Evolutionary conservation across 129 eudicot genomes (phyloP).

Genomic region (Artemisia annua): DNA sequence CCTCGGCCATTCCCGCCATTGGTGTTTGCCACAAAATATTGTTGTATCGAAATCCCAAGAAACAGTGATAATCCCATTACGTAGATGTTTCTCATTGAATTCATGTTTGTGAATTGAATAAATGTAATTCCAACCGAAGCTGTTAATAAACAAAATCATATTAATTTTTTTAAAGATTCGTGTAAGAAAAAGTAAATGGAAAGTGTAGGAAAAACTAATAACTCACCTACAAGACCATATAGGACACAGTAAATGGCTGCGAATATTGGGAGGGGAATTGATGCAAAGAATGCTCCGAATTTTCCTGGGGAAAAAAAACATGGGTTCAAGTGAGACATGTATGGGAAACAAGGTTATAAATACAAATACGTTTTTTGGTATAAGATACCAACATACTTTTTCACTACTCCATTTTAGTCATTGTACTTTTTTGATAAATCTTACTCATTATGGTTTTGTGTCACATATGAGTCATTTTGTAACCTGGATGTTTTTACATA

Average conservation of each 20-base stretch:
- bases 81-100: slow-evolving; percentile 87
- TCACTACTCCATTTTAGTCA: too few species aligned
- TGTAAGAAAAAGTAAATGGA: not conserved
- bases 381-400: too few species aligned
- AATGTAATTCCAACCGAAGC: slow-evolving; percentile 83
- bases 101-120: slow-evolving; percentile 74
- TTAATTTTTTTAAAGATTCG: not conserved
- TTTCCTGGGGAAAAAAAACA: slow-evolving; percentile 70
- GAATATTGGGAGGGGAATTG: slow-evolving; percentile 84
- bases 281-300: slow-evolving; percentile 91
- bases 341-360: not conserved
- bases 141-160: slow-evolving; percentile 28
- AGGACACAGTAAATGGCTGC: slow-evolving; percentile 89
- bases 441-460: too few species aligned
- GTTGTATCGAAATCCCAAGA: slow-evolving; percentile 88
- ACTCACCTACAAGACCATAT: slow-evolving; percentile 86
- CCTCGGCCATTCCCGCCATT: slow-evolving; percentile 56
- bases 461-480: too few species aligned
- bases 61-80: slow-evolving; percentile 72
- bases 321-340: too few species aligned
- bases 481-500: too few species aligned
- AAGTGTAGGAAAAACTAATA: not conserved
- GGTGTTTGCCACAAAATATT: slow-evolving; percentile 71
- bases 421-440: too few species aligned
- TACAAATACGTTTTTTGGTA: too few species aligned